Conservation (phyloP, 768 basidiomycete species). For the Phylloporus sp. region DNA sequence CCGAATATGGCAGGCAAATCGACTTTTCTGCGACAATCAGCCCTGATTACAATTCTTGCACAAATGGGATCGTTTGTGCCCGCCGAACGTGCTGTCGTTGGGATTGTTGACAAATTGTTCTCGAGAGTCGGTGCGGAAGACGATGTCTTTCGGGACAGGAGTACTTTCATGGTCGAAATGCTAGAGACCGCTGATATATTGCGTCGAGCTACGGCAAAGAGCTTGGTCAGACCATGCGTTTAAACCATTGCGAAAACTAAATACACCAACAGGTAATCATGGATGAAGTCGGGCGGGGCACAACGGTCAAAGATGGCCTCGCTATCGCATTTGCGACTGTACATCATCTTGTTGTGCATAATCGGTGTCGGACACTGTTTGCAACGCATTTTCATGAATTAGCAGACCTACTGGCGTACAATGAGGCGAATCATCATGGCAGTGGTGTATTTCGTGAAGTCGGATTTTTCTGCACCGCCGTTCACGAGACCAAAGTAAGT, state of each 20-base stretch:
- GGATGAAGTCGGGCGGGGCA: conserved; percentile 99
- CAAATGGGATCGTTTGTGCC: conserved; percentile 95
- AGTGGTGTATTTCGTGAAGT: conserved; percentile 55
- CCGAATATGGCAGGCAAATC: conserved; percentile 98
- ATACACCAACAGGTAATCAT: conserved; percentile 75
- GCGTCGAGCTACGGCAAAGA: conserved; percentile 72
- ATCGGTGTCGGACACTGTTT: conserved; percentile 82
- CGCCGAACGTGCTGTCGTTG: conserved; percentile 73
- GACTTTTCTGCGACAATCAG: conserved; percentile 87
- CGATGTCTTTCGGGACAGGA: conserved; percentile 87
- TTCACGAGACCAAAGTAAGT: conserved; percentile 73
- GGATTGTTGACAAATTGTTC: conserved; percentile 88
- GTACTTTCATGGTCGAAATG: conserved; percentile 99
- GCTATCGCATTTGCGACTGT: conserved; percentile 92
- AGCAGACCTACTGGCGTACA: conserved; percentile 74
- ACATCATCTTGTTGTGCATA: conserved; percentile 70
- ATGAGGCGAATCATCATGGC: conserved; percentile 36
- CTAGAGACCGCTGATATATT: conserved; percentile 91
- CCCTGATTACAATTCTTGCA: conserved; percentile 84
- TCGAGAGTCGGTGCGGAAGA: conserved; percentile 95
- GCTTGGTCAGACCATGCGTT: conserved; percentile 55
- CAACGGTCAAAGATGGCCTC: conserved; percentile 86
- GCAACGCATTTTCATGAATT: conserved; percentile 99
- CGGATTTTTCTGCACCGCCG: conserved; percentile 85
- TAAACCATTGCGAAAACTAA: conserved; percentile 3